These are phyloP conservation scores for Penicillium silybi DNA, from an alignment of 495 filamentous ascomycete genomes.

Conservation along the genomic window DNA sequence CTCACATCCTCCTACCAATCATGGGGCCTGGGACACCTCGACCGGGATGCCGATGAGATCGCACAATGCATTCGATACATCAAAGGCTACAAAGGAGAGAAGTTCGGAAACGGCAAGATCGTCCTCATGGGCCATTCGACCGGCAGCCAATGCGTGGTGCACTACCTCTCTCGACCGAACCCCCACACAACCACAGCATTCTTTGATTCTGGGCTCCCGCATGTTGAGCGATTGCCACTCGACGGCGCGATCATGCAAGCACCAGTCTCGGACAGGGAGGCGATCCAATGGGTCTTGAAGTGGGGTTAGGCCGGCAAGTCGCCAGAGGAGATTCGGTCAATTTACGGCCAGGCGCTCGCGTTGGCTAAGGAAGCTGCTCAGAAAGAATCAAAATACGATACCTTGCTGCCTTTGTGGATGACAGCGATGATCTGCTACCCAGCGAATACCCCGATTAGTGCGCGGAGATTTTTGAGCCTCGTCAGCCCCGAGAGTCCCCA, in stretches of 20 bases:
- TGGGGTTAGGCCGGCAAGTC: conserved; percentile 20
- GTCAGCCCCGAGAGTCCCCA: conserved; percentile 48
- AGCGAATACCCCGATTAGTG: conserved; percentile 50
- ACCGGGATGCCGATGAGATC: conserved; percentile 71
- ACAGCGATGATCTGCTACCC: conserved; percentile 29
- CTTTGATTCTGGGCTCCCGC: conserved; percentile 32
- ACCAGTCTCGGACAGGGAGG: conserved; percentile 69
- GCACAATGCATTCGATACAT: conserved; percentile 68
- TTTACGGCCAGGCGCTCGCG: conserved; percentile 22
- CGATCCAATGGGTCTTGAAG: conserved; percentile 36
- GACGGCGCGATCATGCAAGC: conserved; percentile 77
- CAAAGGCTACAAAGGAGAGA: conserved; percentile 35
- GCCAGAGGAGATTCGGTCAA: conserved; percentile 15
- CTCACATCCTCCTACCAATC: conserved; percentile 62
- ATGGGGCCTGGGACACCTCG: conserved; percentile 67
- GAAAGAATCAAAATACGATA: conserved; percentile 20
- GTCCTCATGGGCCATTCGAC: conserved; percentile 83
- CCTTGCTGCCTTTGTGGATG: conserved; percentile 31
- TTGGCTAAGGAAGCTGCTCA: conserved; percentile 26
- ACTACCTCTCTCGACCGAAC: conserved; percentile 53
- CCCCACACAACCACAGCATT: conserved; percentile 25
- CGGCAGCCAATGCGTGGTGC: conserved; percentile 79
- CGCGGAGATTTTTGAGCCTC: conserved; percentile 64
- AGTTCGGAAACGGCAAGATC: conserved; percentile 50
- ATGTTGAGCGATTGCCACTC: conserved; percentile 38